These are phyloP conservation scores for Fusarium stilboides DNA, from an alignment of 2,329 filamentous ascomycete genomes.

Conservation along the genomic window DNA sequence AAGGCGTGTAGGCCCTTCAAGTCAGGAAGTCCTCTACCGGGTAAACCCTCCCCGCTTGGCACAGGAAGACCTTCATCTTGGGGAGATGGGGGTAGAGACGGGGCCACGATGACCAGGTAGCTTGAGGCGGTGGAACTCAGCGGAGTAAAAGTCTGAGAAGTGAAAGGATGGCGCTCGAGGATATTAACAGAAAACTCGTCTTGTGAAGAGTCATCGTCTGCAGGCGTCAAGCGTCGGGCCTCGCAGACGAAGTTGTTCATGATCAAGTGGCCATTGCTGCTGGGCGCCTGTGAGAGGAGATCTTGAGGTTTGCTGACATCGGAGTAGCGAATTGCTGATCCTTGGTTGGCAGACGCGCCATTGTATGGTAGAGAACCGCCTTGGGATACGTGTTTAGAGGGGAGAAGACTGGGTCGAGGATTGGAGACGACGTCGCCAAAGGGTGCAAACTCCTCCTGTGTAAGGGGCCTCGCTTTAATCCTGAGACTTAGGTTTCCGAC, in stretches of 20 bases:
- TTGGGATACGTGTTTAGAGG: slow-evolving; percentile 62
- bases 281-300: slow-evolving; percentile 77
- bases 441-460: slow-evolving; percentile 76
- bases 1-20: slow-evolving; percentile 80
- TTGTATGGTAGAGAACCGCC: slow-evolving; percentile 59
- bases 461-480: slow-evolving; percentile 76
- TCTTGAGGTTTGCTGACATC: slow-evolving; percentile 82
- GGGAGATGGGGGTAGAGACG: slow-evolving; percentile 70
- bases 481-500: slow-evolving; percentile 46
- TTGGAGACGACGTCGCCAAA: slow-evolving; percentile 90
- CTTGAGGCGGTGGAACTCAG: slow-evolving; percentile 67
- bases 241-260: slow-evolving; percentile 93
- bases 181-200: slow-evolving; percentile 74
- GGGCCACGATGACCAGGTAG: slow-evolving; percentile 92
- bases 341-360: slow-evolving; percentile 82
- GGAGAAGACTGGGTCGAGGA: slow-evolving; percentile 71
- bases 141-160: slow-evolving; percentile 93
- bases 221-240: slow-evolving; percentile 50
- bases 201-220: slow-evolving; percentile 21
- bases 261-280: slow-evolving; percentile 67
- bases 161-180: slow-evolving; percentile 93
- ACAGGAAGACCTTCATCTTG: slow-evolving; percentile 49
- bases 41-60: slow-evolving; percentile 59
- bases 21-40: slow-evolving; percentile 79
- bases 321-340: slow-evolving; percentile 88